A percentile compares a stretch with the other conserved stretches of the same genome.
Conservation (phyloP, 108 stramenopile genomes). For the Fragilaria radians region DNA sequence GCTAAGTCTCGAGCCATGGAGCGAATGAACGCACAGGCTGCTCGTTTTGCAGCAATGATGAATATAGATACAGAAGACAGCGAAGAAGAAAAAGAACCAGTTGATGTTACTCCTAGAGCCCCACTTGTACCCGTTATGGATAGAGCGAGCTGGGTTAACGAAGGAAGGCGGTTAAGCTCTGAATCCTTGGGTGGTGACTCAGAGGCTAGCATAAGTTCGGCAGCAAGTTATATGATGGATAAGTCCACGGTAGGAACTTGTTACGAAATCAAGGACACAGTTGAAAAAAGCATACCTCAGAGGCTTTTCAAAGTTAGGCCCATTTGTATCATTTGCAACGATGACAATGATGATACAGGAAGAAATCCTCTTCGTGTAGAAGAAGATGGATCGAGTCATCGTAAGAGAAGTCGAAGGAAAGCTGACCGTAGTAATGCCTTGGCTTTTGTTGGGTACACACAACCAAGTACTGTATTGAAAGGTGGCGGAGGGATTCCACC, state of each 20-base stretch:
- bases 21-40: slow-evolving; percentile 64
- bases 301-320: slow-evolving; percentile 54
- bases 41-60: slow-evolving; percentile 64
- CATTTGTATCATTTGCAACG: slow-evolving; percentile 76
- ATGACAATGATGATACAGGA: slow-evolving; percentile 26
- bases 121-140: too few species aligned
- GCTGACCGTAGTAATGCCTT: slow-evolving; percentile 48
- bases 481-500: slow-evolving; percentile 65
- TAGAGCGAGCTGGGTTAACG: background rate
- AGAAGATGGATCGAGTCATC: slow-evolving; percentile 20
- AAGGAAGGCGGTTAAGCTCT: too few species aligned
- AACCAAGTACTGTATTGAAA: slow-evolving; percentile 74
- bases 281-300: slow-evolving; percentile 20
- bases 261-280: too few species aligned
- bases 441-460: slow-evolving; percentile 74
- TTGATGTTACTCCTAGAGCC: background rate
- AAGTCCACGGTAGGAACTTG: too few species aligned
- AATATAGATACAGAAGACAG: slow-evolving; percentile 37
- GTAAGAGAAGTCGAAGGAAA: slow-evolving; percentile 34
- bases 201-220: too few species aligned
- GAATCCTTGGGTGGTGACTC: too few species aligned
- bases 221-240: too few species aligned
- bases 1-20: slow-evolving; percentile 69
- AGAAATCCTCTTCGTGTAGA: slow-evolving; percentile 8
- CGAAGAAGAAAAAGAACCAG: slow-evolving; percentile 8